phyloP scores from a whole-genome alignment of 2,329 filamentous ascomycete species.

The Aspergillus neoniger region DNA sequence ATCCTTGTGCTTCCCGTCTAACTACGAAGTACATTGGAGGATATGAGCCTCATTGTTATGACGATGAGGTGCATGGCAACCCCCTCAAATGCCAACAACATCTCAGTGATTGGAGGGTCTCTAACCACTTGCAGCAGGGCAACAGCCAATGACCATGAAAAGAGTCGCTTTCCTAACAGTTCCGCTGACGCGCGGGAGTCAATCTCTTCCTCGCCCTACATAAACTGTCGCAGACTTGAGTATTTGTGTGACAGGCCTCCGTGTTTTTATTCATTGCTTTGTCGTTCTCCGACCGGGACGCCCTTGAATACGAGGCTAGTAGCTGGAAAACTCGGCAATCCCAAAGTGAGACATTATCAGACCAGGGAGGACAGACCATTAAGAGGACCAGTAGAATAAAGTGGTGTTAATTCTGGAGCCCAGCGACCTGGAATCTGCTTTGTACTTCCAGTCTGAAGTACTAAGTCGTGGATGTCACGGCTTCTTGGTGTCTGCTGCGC shows the following conservation, averaged over 20 bases:
- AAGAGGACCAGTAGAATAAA: neutral
- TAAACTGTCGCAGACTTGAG: neutral
- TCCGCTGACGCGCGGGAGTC: neutral
- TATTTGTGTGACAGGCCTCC: neutral
- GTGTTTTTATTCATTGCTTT: neutral
- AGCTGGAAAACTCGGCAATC: neutral
- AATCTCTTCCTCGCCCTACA: neutral
- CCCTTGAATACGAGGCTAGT: neutral
- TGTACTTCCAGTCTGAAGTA: too few relatives aligned
- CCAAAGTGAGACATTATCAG: neutral
- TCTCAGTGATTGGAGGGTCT: slow-evolving; percentile 9
- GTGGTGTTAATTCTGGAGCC: neutral
- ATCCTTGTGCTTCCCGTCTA: neutral
- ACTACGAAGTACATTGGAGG: too few relatives aligned
- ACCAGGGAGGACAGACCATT: neutral
- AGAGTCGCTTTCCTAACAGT: neutral
- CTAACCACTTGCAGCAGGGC: neutral
- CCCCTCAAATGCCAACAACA: neutral
- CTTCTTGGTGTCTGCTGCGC: neutral
- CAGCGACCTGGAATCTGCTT: neutral
- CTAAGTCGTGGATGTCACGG: neutral
- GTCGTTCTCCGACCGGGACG: neutral
- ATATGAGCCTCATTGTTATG: slow-evolving; percentile 8
- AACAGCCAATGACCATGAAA: neutral
- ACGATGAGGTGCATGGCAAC: slow-evolving; percentile 7